Percentiles rank a stretch among this genome's conserved stretches.
Evolutionary conservation across 192 early-diverging fungal genomes (phyloP).

Genomic region (Dispira simplex): DNA sequence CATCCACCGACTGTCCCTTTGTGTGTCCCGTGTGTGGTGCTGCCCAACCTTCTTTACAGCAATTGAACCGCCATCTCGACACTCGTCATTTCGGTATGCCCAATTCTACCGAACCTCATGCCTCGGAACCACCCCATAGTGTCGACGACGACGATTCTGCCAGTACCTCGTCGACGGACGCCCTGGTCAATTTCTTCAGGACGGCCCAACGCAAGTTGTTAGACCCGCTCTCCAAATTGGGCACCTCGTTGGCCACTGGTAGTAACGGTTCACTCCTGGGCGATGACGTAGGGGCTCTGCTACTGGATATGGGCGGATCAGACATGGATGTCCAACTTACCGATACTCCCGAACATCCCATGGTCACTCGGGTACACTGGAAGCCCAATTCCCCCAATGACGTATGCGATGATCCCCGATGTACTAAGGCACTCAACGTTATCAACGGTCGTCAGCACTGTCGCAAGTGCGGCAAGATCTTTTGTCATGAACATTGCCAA

Average conservation of each 20-base stretch:
- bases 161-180: neutral
- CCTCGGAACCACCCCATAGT: neutral
- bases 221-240: neutral
- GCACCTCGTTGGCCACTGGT: slow-evolving; percentile 1
- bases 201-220: slow-evolving; percentile 4
- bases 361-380: slow-evolving; percentile 40
- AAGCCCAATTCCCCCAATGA: slow-evolving; percentile 29
- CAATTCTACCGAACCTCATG: no score
- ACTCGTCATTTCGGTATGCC: neutral
- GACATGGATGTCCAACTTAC: neutral
- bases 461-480: slow-evolving; percentile 21
- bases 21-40: neutral
- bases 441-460: slow-evolving; percentile 37
- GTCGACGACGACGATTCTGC: neutral
- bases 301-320: no score
- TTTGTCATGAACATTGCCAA: neutral
- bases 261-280: neutral
- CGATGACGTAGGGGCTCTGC: no score
- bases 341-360: neutral
- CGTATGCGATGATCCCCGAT: slow-evolving; percentile 25
- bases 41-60: neutral
- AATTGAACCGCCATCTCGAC: neutral
- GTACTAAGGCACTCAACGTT: slow-evolving; percentile 28
- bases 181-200: neutral
- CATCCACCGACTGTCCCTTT: neutral